Evolutionary conservation across 305 asterid species (phyloP).

Genomic region (Coffea humblotiana): DNA sequence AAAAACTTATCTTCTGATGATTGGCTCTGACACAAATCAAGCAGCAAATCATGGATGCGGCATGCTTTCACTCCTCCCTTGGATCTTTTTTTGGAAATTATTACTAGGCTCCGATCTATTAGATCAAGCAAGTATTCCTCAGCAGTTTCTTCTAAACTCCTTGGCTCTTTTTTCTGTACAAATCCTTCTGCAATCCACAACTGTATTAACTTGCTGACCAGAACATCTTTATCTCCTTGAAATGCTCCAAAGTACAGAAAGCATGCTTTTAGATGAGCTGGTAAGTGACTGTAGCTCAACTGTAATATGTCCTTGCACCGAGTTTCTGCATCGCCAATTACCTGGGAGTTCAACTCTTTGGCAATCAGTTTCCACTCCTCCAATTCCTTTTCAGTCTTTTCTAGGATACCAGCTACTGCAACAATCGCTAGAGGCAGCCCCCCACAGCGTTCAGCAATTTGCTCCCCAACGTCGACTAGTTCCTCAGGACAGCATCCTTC

Average conservation of each 20-base stretch:
- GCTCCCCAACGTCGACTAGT: slow-evolving; percentile 19
- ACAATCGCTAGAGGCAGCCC: slow-evolving; percentile 32
- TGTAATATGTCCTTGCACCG: slow-evolving; percentile 21
- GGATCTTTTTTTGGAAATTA: slow-evolving; percentile 7
- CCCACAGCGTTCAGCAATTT: slow-evolving; percentile 25
- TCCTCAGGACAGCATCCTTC: slow-evolving; percentile 8
- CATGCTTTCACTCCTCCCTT: slow-evolving; percentile 21
- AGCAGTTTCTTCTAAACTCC: slow-evolving; percentile 17
- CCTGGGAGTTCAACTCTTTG: background rate
- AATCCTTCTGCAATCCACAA: slow-evolving; percentile 34
- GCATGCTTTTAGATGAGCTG: slow-evolving; percentile 27
- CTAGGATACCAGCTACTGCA: slow-evolving; percentile 27
- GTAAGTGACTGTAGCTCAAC: slow-evolving; percentile 31
- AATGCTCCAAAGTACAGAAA: slow-evolving; percentile 28
- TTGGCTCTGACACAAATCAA: slow-evolving; percentile 20
- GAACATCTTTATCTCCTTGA: slow-evolving; percentile 20
- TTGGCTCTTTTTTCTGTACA: background rate
- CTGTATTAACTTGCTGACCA: slow-evolving; percentile 13
- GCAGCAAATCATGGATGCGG: slow-evolving; percentile 24
- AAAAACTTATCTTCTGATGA: slow-evolving; percentile 23
- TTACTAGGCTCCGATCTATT: slow-evolving; percentile 22
- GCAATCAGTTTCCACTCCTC: slow-evolving; percentile 14
- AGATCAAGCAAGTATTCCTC: slow-evolving; percentile 28
- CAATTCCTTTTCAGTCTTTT: background rate
- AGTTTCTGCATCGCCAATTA: slow-evolving; percentile 8